Base-by-base conservation (phyloP, 164 flowering plant genomes). In the Dillenia suffruticosa region DNA sequence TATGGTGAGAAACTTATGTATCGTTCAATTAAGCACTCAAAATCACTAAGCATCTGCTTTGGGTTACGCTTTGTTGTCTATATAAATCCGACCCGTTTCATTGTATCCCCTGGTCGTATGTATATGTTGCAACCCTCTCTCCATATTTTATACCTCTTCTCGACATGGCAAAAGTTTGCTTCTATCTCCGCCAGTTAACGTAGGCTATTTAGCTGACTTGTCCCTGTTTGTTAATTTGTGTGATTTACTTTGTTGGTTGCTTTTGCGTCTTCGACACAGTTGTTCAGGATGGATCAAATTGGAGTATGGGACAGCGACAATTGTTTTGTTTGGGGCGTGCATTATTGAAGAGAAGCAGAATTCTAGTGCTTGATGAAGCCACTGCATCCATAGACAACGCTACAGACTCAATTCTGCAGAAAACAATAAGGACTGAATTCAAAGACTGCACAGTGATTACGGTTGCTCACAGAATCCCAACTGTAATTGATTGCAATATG, bases 221-320 rank as follows among this genome's bases (percentile, higher is more conserved):
- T 19, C 22, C 22, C 22, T 19, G 22, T 19, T 19, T 19, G 22
- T 19, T 19, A 19, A 19, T 19, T 19, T 19, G 22, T 19, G 22
- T 19, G 22, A 19, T 19, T 19, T 19, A 19, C 22, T 19, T 19
- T 19, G 22, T 19, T 19, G 22, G 22, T 19, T 1, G 22, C 22
- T 19, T 19, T 19, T 19, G 22, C 22, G 1, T 19, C 22, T 19
- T 19, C 22, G 22, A 19, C 22, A 19, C 82, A 87, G 93, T 88
- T 12, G 60, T 66, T n/a, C 76, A 84, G 45, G 89, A 81, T 61
- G 95, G 91, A 47, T 74, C 78, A 24, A 86, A 88, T 54, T 88
- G 91, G 91, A 88, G 95, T 74, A 73, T 81, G 86, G 92, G 88
- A 13, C 92, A 83, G 64, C 49, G 88, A 2, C 91, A 85, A 26